phyloP scores from a whole-genome alignment of 257 asterid species.

The Plantago elongata region DNA sequence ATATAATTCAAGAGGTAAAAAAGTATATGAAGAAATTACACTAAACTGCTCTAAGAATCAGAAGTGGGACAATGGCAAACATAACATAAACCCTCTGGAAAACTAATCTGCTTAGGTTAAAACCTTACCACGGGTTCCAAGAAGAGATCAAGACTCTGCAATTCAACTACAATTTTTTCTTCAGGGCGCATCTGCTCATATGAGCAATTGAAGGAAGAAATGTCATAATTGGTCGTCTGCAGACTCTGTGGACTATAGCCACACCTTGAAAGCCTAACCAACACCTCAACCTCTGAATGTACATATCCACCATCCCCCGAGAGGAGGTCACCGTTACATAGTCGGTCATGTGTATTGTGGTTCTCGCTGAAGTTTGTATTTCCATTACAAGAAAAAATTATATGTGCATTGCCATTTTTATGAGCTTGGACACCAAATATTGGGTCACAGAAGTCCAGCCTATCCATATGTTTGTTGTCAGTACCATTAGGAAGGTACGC shows the following conservation, averaged over 20 bases:
- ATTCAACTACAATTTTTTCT: slow-evolving; percentile 71
- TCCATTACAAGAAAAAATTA: slow-evolving; percentile 48
- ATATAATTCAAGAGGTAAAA: background rate
- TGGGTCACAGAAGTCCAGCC: slow-evolving; percentile 47
- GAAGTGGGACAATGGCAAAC: background rate
- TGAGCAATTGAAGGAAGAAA: slow-evolving; percentile 48
- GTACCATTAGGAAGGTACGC: slow-evolving; percentile 33
- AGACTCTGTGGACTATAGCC: slow-evolving; percentile 45
- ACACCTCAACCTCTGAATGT: slow-evolving; percentile 59
- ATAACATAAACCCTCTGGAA: too few relatives aligned
- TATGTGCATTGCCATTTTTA: slow-evolving; percentile 48
- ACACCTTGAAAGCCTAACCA: slow-evolving; percentile 55
- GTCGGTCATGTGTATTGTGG: slow-evolving; percentile 29
- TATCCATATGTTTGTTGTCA: slow-evolving; percentile 39
- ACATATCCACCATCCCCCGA: slow-evolving; percentile 46
- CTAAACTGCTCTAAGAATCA: slow-evolving; percentile 8
- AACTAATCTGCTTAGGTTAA: slow-evolving; percentile 16
- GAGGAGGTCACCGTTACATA: slow-evolving; percentile 49
- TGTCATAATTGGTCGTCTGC: slow-evolving; percentile 29
- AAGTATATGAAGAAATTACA: background rate
- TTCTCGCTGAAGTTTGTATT: slow-evolving; percentile 34
- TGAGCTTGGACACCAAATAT: slow-evolving; percentile 43
- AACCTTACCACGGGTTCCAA: slow-evolving; percentile 79
- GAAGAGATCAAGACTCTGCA: slow-evolving; percentile 69
- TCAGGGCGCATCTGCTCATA: slow-evolving; percentile 69